phyloP scores from a whole-genome alignment of 257 asterid genomes.

The Leptodermis oblonga region DNA sequence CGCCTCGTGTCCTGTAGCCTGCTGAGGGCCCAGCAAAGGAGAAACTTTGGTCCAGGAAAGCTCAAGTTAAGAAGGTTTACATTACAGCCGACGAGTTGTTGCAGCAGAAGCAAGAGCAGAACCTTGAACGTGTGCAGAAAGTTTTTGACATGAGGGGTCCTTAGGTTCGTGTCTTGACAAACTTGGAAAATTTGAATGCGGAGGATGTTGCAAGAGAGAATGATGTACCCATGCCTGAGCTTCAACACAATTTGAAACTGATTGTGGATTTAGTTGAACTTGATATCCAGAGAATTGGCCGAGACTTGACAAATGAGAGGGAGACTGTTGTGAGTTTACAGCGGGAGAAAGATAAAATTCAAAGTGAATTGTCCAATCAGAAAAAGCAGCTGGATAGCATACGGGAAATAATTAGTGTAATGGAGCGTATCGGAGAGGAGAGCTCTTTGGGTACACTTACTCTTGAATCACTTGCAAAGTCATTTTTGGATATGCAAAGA shows the following conservation, averaged over 20 bases:
- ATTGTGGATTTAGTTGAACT: conserved; percentile 70
- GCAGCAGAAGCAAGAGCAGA: conserved; percentile 72
- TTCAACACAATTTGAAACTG: conserved; percentile 76
- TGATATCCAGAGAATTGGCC: conserved; percentile 73
- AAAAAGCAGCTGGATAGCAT: conserved; percentile 63
- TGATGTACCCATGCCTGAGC: conserved; percentile 88
- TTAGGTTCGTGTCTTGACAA: conserved; percentile 83
- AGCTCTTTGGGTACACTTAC: conserved; percentile 59
- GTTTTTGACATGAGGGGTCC: conserved; percentile 97
- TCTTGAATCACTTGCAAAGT: conserved; percentile 63
- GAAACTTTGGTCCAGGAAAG: conserved; percentile 77
- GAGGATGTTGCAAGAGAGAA: conserved; percentile 74
- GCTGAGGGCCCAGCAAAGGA: conserved; percentile 40
- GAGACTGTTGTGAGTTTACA: conserved; percentile 80
- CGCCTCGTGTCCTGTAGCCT: conserved; percentile 34
- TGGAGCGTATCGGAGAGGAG: conserved; percentile 55
- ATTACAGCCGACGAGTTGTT: conserved; percentile 73
- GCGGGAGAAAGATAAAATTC: conserved; percentile 74
- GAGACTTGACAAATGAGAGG: conserved; percentile 80
- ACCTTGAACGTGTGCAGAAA: conserved; percentile 72
- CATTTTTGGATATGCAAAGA: conserved; percentile 55
- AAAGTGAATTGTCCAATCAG: conserved; percentile 50
- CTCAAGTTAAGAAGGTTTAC: conserved; percentile 50
- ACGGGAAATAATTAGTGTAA: conserved; percentile 45
- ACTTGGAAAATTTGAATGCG: conserved; percentile 77